Evolutionary conservation across 2,329 filamentous ascomycete genomes (phyloP).

Genomic region (Talaromyces sp.): DNA sequence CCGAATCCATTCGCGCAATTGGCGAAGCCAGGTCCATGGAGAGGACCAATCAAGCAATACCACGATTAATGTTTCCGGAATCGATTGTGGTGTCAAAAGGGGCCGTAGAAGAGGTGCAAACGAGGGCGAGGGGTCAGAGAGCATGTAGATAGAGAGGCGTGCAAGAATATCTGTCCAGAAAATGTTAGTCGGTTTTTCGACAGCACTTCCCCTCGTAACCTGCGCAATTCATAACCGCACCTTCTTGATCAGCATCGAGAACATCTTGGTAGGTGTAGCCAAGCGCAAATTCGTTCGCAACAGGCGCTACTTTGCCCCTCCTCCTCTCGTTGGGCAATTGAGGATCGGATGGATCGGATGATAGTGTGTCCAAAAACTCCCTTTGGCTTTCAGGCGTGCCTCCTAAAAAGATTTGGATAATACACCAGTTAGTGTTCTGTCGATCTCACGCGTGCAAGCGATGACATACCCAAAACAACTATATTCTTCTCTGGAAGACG

Average conservation of each 20-base stretch:
- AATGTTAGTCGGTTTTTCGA: background rate
- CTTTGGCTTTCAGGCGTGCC: conserved; percentile 77
- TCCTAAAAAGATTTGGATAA: conserved; percentile 46
- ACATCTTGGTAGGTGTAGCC: conserved; percentile 96
- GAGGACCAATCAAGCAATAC: conserved; percentile 94
- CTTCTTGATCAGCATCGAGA: conserved; percentile 87
- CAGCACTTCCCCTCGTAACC: background rate
- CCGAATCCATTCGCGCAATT: conserved; percentile 84
- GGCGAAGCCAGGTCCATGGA: conserved; percentile 86
- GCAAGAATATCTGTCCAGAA: conserved; percentile 69
- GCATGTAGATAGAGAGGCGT: conserved; percentile 80
- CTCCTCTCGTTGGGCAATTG: conserved; percentile 43
- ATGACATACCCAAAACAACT: conserved; percentile 67
- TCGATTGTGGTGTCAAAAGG: conserved; percentile 75
- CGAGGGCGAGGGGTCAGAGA: conserved; percentile 76
- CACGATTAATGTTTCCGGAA: conserved; percentile 81
- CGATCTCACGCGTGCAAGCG: background rate
- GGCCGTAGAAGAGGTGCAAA: conserved; percentile 80
- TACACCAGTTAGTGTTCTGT: background rate
- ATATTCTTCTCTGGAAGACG: conserved; percentile 88
- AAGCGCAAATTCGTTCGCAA: conserved; percentile 87
- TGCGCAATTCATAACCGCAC: conserved; percentile 39
- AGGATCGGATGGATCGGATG: conserved; percentile 38
- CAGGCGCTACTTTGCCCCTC: conserved; percentile 61
- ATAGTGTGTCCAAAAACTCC: conserved; percentile 68